A percentile compares a stretch with the other conserved stretches of the same genome.
Conservation (phyloP, 2,329 filamentous ascomycete species). For the Neofusicoccum umdonicola region DNA sequence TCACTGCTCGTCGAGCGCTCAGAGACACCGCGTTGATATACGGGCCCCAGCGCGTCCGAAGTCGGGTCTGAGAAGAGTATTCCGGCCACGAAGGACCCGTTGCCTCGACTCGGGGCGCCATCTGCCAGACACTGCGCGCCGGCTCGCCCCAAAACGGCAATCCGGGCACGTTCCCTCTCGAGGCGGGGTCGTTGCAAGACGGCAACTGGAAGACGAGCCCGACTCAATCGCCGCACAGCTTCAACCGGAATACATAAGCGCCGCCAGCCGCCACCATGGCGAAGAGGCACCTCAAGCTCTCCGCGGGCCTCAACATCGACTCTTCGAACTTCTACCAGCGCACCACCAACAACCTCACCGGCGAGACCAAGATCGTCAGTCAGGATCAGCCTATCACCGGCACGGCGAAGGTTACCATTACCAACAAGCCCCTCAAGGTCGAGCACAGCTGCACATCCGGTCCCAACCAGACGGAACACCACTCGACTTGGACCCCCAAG, state of each 20-base stretch:
- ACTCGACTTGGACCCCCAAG: constrained; percentile 14
- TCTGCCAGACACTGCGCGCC: not conserved
- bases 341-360: constrained; percentile 19
- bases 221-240: constrained; percentile 1
- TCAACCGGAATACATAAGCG: constrained; percentile 16
- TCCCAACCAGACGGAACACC: constrained; percentile 16
- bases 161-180: constrained; percentile 3
- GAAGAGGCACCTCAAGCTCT: constrained; percentile 18
- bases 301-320: constrained; percentile 16
- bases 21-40: not conserved
- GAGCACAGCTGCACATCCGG: constrained; percentile 15
- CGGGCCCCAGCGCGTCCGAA: not conserved
- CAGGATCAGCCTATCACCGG: constrained; percentile 33
- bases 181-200: constrained; percentile 11
- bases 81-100: not conserved
- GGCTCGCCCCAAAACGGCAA: constrained; percentile 13
- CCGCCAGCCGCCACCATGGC: constrained; percentile 14
- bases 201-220: constrained; percentile 1
- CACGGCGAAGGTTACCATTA: constrained; percentile 31
- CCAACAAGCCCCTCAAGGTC: constrained; percentile 37
- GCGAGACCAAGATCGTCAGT: constrained; percentile 35
- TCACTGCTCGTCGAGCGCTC: not conserved
- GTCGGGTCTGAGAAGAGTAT: constrained; percentile 8
- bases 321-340: constrained; percentile 15
- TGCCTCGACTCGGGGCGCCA: constrained; percentile 1